phyloP scores from a whole-genome alignment of 441 rosid genomes.

The Bruguiera hainesii region DNA sequence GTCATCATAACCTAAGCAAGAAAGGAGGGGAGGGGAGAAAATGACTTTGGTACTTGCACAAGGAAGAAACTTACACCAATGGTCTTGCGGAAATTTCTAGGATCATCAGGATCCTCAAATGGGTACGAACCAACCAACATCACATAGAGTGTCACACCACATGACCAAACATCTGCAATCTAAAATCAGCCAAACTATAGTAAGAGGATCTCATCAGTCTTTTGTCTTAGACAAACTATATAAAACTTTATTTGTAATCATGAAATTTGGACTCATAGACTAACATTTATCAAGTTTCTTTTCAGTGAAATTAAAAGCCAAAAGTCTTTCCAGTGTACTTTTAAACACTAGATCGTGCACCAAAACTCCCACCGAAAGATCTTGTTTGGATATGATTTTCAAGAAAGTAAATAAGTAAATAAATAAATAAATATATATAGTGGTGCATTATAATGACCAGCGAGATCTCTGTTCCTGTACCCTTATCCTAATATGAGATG shows the following conservation, averaged over 20 bases:
- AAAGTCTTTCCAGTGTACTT: too few species aligned
- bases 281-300: too few species aligned
- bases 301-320: too few species aligned
- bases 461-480: too few species aligned
- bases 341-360: too few species aligned
- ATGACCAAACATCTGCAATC: conserved; percentile 79
- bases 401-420: too few species aligned
- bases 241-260: background rate
- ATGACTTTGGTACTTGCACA: background rate
- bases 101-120: conserved; percentile 72
- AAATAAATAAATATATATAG: too few species aligned
- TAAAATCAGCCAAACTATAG: conserved; percentile 17
- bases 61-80: conserved; percentile 41
- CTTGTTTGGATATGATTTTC: too few species aligned
- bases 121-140: conserved; percentile 76
- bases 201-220: background rate
- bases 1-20: background rate
- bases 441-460: too few species aligned
- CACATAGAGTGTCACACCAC: conserved; percentile 69
- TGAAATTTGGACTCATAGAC: background rate
- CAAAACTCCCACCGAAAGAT: too few species aligned
- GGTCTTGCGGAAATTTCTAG: conserved; percentile 65
- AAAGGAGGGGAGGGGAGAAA: background rate
- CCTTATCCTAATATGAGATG: too few species aligned
- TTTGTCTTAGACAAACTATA: background rate